A percentile compares a stretch with the other conserved stretches of the same genome.
phyloP scores from a whole-genome alignment of 176 grass and related monocot species.

The Lolium perenne region DNA sequence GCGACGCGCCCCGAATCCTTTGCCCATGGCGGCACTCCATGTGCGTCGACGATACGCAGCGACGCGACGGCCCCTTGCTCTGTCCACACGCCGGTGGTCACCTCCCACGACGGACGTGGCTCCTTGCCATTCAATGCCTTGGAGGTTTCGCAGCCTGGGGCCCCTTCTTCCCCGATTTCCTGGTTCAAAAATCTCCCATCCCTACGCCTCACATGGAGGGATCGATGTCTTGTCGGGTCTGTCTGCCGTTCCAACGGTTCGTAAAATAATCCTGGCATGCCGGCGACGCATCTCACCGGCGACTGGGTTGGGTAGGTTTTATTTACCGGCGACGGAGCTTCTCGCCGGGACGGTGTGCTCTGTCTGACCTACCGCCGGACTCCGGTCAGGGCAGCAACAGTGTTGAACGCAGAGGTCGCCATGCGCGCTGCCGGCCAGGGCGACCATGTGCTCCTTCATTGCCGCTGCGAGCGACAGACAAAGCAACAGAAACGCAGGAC shows the following conservation, averaged over 20 bases:
- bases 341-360: background rate
- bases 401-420: background rate
- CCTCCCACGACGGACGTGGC: background rate
- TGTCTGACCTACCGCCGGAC: background rate
- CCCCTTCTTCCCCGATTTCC: background rate
- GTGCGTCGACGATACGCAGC: slow-evolving; percentile 37
- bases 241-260: too few relatives aligned
- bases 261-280: too few relatives aligned
- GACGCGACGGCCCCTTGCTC: slow-evolving; percentile 16
- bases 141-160: background rate
- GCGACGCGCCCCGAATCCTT: slow-evolving; percentile 37
- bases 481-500: background rate
- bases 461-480: slow-evolving; percentile 10
- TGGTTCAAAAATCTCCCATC: background rate
- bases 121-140: background rate
- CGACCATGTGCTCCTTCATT: slow-evolving; percentile 28
- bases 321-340: background rate
- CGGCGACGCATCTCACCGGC: too few relatives aligned
- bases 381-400: background rate
- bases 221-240: background rate
- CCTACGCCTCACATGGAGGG: background rate
- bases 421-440: background rate
- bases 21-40: slow-evolving; percentile 11
- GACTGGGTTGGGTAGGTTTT: too few relatives aligned
- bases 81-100: background rate